phyloP scores from a whole-genome alignment of 805 yeast genomes.

The Cyberlindnera amylophila region DNA sequence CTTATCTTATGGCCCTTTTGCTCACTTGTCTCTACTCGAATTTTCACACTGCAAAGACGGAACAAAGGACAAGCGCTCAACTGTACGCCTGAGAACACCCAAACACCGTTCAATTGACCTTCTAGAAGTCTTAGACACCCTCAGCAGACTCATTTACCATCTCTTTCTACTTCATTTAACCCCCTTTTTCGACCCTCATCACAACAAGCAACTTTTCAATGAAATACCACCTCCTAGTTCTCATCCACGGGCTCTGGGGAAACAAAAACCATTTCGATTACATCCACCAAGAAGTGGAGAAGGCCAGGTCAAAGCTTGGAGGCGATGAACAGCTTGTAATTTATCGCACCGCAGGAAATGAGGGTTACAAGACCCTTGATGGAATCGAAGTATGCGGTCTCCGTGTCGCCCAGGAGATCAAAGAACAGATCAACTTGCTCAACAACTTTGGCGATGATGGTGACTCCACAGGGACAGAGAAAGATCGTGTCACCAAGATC shows the following conservation, averaged over 20 bases:
- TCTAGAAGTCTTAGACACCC: too few species aligned
- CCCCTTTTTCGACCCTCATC: background rate
- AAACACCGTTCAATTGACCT: too few species aligned
- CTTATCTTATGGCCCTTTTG: too few species aligned
- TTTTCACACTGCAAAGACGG: too few species aligned
- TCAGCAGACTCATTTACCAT: too few species aligned
- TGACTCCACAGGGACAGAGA: slow-evolving; percentile 6
- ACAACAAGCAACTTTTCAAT: background rate
- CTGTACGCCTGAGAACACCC: too few species aligned
- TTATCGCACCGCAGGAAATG: slow-evolving; percentile 24
- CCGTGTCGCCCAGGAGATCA: slow-evolving; percentile 67
- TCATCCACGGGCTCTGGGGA: slow-evolving; percentile 59
- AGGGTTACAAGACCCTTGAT: slow-evolving; percentile 75
- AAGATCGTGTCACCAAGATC: slow-evolving; percentile 50
- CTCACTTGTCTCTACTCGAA: too few species aligned
- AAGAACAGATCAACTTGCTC: slow-evolving; percentile 31
- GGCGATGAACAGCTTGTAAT: slow-evolving; percentile 20
- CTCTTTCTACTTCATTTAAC: too few species aligned
- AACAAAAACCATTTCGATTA: slow-evolving; percentile 63
- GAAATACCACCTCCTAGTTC: slow-evolving; percentile 16
- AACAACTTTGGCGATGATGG: slow-evolving; percentile 14
- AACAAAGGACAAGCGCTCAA: too few species aligned
- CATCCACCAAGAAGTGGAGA: slow-evolving; percentile 44
- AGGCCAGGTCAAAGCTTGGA: slow-evolving; percentile 23
- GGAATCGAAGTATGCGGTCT: slow-evolving; percentile 85